Evolutionary conservation across 1,284 basidiomycete genomes (phyloP).

Genomic region (Laetiporus sulphureus): DNA sequence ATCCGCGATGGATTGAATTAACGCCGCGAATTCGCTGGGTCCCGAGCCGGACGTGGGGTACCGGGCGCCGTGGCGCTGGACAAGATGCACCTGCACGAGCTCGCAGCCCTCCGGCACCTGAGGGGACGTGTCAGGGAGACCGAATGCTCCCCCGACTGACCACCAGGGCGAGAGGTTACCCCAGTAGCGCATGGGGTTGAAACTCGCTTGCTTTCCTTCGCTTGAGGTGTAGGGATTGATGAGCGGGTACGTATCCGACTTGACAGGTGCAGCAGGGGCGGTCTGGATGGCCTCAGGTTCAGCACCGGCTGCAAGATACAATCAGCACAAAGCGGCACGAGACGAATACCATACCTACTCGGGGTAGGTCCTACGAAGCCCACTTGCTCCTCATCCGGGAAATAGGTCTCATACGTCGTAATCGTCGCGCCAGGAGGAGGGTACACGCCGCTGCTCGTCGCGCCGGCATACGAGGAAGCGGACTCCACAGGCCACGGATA

Average conservation of each 20-base stretch:
- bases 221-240: slow-evolving; percentile 12
- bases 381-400: slow-evolving; percentile 21
- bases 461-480: slow-evolving; percentile 22
- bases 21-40: slow-evolving; percentile 34
- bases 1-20: slow-evolving; percentile 29
- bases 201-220: slow-evolving; percentile 9
- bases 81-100: slow-evolving; percentile 44
- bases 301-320: slow-evolving; percentile 14
- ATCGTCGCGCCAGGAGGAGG: slow-evolving; percentile 21
- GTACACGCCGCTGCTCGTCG: slow-evolving; percentile 21
- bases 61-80: slow-evolving; percentile 51
- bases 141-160: slow-evolving; percentile 43
- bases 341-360: slow-evolving; percentile 14
- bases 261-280: slow-evolving; percentile 18
- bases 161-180: slow-evolving; percentile 56
- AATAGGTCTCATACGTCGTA: slow-evolving; percentile 19
- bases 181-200: slow-evolving; percentile 31
- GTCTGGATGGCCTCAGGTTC: slow-evolving; percentile 23
- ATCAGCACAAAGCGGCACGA: neutral
- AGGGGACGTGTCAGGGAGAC: slow-evolving; percentile 43
- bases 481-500: neutral
- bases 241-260: slow-evolving; percentile 19
- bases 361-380: slow-evolving; percentile 26
- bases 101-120: slow-evolving; percentile 43
- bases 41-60: slow-evolving; percentile 38